These are phyloP conservation scores for Ophiostoma perfectum DNA, from an alignment of 2,329 filamentous ascomycete genomes.

Conservation along the genomic window DNA sequence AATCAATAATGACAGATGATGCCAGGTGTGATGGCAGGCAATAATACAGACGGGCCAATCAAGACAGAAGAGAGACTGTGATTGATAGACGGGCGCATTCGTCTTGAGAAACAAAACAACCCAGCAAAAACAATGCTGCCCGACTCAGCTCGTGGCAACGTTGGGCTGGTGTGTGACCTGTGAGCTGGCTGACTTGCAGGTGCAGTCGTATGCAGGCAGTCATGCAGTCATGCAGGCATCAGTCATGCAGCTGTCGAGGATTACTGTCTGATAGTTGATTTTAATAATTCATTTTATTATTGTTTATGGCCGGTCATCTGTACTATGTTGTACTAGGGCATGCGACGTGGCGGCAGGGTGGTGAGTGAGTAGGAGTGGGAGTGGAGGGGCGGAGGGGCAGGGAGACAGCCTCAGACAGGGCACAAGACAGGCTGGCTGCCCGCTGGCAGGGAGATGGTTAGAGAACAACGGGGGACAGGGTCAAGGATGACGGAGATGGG, in stretches of 20 bases:
- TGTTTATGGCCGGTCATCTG: too few relatives aligned
- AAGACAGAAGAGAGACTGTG: background rate
- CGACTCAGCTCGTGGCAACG: background rate
- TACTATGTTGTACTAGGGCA: background rate
- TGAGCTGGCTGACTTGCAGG: conserved; percentile 8
- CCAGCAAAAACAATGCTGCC: background rate
- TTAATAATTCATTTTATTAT: background rate
- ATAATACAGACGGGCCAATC: background rate
- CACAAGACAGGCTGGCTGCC: background rate
- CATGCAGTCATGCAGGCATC: background rate
- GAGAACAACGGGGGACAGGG: background rate
- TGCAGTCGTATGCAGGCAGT: background rate
- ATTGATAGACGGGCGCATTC: too few relatives aligned
- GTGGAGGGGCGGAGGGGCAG: conserved; percentile 2
- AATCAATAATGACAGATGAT: background rate
- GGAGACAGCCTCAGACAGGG: background rate
- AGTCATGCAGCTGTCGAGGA: background rate
- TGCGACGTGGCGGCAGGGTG: background rate
- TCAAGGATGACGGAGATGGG: conserved; percentile 3
- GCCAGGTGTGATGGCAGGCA: background rate
- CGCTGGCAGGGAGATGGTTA: background rate
- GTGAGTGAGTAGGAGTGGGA: background rate
- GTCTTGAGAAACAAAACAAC: background rate
- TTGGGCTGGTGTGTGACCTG: background rate
- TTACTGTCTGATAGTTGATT: background rate